These are phyloP conservation scores for Oemleria cerasiformis DNA, from an alignment of 306 rosid species.

Conservation along the genomic window DNA sequence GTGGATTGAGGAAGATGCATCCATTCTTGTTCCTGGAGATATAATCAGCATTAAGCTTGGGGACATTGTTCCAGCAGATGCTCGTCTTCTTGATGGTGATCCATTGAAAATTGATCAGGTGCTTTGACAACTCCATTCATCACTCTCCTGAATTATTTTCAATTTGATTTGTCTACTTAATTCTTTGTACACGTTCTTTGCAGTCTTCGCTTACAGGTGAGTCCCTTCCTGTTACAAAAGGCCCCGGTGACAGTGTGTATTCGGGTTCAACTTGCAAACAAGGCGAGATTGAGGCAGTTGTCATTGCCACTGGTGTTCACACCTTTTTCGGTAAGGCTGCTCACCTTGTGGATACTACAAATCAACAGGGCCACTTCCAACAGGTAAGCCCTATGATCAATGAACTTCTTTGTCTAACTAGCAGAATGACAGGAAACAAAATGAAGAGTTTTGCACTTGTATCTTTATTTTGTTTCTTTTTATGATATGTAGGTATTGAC, in stretches of 20 bases:
- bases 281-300: constrained; percentile 83
- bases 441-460: background rate
- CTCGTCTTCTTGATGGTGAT: constrained; percentile 83
- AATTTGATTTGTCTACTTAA: background rate
- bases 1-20: constrained; percentile 76
- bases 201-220: constrained; percentile 85
- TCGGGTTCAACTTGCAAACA: constrained; percentile 89
- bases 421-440: background rate
- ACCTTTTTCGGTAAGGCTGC: constrained; percentile 91
- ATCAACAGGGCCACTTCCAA: constrained; percentile 83
- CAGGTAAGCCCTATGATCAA: constrained; percentile 40
- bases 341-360: constrained; percentile 76
- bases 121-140: constrained; percentile 10
- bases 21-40: constrained; percentile 84
- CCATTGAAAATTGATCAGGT: constrained; percentile 86
- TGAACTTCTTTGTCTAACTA: background rate
- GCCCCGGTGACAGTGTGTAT: constrained; percentile 61
- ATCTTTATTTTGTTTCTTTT: background rate
- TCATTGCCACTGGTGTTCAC: constrained; percentile 80
- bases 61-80: constrained; percentile 83
- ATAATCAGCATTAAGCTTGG: constrained; percentile 75
- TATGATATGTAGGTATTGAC: constrained; percentile 62
- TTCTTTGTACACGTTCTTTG: constrained; percentile 15
- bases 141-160: background rate
- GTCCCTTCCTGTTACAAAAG: constrained; percentile 77